phyloP scores from a whole-genome alignment of 805 yeast species.

The Alloascoidea hylecoeti region DNA sequence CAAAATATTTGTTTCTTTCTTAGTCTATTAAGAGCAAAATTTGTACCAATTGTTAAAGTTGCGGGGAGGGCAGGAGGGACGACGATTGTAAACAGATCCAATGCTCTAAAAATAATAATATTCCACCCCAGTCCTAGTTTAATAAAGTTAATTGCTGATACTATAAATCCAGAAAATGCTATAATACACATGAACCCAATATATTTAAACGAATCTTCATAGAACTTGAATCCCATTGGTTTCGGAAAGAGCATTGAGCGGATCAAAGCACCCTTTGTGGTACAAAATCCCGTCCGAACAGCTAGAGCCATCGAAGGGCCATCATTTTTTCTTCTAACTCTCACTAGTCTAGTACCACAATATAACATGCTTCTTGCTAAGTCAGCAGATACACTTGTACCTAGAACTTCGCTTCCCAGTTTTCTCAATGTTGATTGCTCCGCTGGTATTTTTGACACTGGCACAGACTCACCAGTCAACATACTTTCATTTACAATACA shows the following conservation, averaged over 20 bases:
- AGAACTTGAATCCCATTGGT: constrained; percentile 86
- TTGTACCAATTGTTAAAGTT: constrained; percentile 90
- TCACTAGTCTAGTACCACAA: constrained; percentile 79
- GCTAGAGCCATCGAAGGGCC: constrained; percentile 81
- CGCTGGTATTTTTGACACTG: constrained; percentile 73
- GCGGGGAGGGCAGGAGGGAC: constrained; percentile 99
- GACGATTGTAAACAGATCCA: constrained; percentile 90
- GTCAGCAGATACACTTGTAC: constrained; percentile 42
- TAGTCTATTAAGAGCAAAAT: constrained; percentile 74
- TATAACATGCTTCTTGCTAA: constrained; percentile 67
- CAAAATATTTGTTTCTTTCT: constrained; percentile 64
- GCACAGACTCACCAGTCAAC: constrained; percentile 97
- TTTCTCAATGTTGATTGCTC: constrained; percentile 42
- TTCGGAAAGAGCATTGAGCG: constrained; percentile 96
- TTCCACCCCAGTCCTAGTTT: constrained; percentile 55
- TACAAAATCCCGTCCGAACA: constrained; percentile 81
- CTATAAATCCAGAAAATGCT: constrained; percentile 72
- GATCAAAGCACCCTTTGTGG: constrained; percentile 88
- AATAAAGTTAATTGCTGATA: constrained; percentile 75
- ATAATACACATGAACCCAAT: constrained; percentile 88
- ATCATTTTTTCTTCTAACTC: constrained; percentile 54
- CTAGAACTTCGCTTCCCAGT: constrained; percentile 39
- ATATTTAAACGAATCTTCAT: constrained; percentile 87
- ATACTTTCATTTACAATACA: constrained; percentile 95
- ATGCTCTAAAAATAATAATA: constrained; percentile 72